Base-by-base conservation (phyloP, 2,329 filamentous ascomycete species). In the Aspergillus japonicus region DNA sequence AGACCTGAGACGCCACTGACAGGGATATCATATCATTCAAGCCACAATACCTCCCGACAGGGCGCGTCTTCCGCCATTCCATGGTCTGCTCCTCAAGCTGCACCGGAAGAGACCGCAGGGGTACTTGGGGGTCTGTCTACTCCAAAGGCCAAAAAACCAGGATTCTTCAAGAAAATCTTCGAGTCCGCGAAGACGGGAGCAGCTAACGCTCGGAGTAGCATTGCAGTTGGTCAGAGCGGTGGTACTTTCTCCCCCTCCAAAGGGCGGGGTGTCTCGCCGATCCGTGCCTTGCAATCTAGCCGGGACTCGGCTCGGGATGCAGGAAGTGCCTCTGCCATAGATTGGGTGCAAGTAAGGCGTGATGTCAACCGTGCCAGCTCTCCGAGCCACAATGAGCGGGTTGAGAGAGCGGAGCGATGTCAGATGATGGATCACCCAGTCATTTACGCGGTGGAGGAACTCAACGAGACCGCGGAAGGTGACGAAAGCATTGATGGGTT, bases 321-420 rank as follows among this genome's bases (percentile, higher is more conserved):
- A 83, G 91, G 89, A 6, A 83, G 80, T 42, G 73, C 78, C 67
- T 80, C 76, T 59, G 66, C 73, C 26, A 79, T 90, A 14, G 94
- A 98, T 73, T 99, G 95, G 93, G 92, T 99, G n/a, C 93, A 98
- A 73, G 92, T 98, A 23, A 89, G 95, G 39, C 87, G 95, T 50
- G 96, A 99, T 75, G 89, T 99, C 50, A 98, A 99, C 75, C 86
- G 95, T 39, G 96, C 94, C 3, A 98, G 96, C 71, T 95, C 94
- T 0, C 82, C 97, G 42, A 96, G 93, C 75, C 89, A 88, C 62
- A 95, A 94, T 65, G 95, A 99, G 78, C 85, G 89, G 21, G 83
- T 87, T 44, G 95, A 99, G 72, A 83, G 94, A 56, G 88, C 86
- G 48, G 94, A 99, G 69, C 86, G 94, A 56, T 97, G 93, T 71